A percentile compares a stretch with the other conserved stretches of the same genome.
Conservation (phyloP, 2,329 filamentous ascomycete genomes). For the Cercospora sesami region DNA sequence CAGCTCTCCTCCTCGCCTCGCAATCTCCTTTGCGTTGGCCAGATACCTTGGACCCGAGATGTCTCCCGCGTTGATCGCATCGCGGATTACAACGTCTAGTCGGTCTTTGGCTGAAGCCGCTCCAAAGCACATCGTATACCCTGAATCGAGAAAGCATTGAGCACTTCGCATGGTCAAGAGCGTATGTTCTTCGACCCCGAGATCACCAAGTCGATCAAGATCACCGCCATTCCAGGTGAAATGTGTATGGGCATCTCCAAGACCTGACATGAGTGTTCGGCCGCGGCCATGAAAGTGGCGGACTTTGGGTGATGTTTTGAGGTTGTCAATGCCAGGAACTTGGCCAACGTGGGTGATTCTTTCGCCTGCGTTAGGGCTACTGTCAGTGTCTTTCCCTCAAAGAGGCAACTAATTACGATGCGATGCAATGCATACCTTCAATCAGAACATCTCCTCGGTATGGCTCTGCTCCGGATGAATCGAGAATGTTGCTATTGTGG, state of each 20-base stretch:
- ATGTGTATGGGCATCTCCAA: constrained; percentile 53
- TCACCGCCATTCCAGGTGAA: constrained; percentile 52
- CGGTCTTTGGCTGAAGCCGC: constrained; percentile 51
- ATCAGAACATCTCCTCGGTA: constrained; percentile 13
- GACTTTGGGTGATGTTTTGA: constrained; percentile 38
- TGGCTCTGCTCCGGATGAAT: constrained; percentile 36
- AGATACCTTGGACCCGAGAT: constrained; percentile 52
- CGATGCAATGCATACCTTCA: not conserved
- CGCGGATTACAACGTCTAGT: constrained; percentile 50
- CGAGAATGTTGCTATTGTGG: constrained; percentile 39
- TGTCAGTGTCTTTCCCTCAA: not conserved
- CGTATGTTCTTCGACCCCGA: constrained; percentile 52
- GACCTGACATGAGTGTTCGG: constrained; percentile 52
- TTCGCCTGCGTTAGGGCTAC: not conserved
- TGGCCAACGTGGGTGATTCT: not conserved
- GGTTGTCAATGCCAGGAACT: constrained; percentile 38
- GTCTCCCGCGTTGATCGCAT: constrained; percentile 52
- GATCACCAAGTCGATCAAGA: constrained; percentile 44
- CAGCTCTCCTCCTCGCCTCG: constrained; percentile 48
- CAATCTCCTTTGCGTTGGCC: constrained; percentile 54
- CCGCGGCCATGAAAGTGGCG: constrained; percentile 44
- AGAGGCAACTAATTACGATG: not conserved
- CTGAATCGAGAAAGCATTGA: constrained; percentile 50
- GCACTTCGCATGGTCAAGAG: constrained; percentile 48
- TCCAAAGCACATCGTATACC: constrained; percentile 53